Conservation (phyloP, 805 yeast genomes). For the Candida peoriensis region DNA sequence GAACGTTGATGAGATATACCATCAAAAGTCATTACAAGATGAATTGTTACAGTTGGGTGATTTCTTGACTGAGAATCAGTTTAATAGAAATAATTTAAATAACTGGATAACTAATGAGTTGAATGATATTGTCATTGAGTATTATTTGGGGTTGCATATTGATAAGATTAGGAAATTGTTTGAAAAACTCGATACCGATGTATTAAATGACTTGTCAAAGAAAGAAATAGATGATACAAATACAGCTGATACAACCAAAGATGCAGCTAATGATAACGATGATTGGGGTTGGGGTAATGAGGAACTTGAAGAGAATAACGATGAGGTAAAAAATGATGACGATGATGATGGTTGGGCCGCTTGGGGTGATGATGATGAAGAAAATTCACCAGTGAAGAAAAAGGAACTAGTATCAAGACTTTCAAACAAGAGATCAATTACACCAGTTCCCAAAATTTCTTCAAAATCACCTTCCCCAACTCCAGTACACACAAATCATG, state of each 20-base stretch:
- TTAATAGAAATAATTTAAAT: slow-evolving; percentile 17
- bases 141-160: slow-evolving; percentile 17
- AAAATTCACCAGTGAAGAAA: slow-evolving; percentile 4
- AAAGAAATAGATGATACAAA: neutral
- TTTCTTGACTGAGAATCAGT: slow-evolving; percentile 10
- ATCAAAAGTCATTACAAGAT: slow-evolving; percentile 6
- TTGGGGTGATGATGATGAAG: slow-evolving; percentile 20
- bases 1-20: slow-evolving; percentile 14
- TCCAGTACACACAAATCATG: no score
- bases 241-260: neutral
- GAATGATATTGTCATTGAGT: slow-evolving; percentile 16
- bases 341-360: slow-evolving; percentile 21
- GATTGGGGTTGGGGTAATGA: slow-evolving; percentile 16
- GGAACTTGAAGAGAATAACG: slow-evolving; percentile 3
- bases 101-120: slow-evolving; percentile 21
- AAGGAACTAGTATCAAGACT: slow-evolving; percentile 18
- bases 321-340: neutral
- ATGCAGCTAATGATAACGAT: slow-evolving; percentile 3
- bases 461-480: neutral
- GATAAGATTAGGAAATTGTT: slow-evolving; percentile 13
- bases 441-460: slow-evolving; percentile 2
- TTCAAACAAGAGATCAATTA: slow-evolving; percentile 9
- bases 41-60: slow-evolving; percentile 15
- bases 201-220: slow-evolving; percentile 1
- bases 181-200: slow-evolving; percentile 1